A percentile compares a stretch with the other conserved stretches of the same genome.
These are phyloP conservation scores for Aspergillus sclerotioniger DNA, from an alignment of 495 filamentous ascomycete genomes.

Conservation along the genomic window DNA sequence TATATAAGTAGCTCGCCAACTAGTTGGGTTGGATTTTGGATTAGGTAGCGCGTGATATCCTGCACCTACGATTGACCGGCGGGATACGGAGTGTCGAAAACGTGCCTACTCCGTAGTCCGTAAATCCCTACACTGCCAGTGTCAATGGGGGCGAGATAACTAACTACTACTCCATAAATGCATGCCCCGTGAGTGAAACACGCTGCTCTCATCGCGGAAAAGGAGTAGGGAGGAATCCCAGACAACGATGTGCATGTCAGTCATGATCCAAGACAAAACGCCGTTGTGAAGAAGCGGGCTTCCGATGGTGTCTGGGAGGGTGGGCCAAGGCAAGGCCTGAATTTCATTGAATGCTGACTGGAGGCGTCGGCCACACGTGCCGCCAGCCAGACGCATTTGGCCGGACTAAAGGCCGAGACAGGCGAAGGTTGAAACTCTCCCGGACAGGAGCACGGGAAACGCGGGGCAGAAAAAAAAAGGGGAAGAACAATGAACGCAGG, in stretches of 20 bases:
- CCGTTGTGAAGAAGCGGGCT: not conserved
- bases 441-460: constrained; percentile 4
- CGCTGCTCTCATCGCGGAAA: not conserved
- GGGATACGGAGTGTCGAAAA: not conserved
- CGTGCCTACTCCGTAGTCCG: not conserved
- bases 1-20: not conserved
- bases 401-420: constrained; percentile 9
- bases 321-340: not conserved
- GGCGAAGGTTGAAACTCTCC: not conserved
- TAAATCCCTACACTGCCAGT: no score
- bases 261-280: not conserved
- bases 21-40: not conserved
- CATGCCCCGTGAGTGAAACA: no score
- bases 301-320: not conserved
- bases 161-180: no score
- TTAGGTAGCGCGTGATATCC: no score
- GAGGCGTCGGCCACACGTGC: constrained; percentile 11
- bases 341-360: constrained; percentile 1
- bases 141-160: no score
- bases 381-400: not conserved
- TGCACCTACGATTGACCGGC: not conserved
- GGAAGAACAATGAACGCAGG: constrained; percentile 6
- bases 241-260: not conserved
- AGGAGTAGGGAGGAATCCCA: not conserved
- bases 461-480: constrained; percentile 14